Evolutionary conservation across 1,139 yeast genomes (phyloP), one percentile per base, ranked within the genome.

Genomic region (Pichia inconspicua): DNA sequence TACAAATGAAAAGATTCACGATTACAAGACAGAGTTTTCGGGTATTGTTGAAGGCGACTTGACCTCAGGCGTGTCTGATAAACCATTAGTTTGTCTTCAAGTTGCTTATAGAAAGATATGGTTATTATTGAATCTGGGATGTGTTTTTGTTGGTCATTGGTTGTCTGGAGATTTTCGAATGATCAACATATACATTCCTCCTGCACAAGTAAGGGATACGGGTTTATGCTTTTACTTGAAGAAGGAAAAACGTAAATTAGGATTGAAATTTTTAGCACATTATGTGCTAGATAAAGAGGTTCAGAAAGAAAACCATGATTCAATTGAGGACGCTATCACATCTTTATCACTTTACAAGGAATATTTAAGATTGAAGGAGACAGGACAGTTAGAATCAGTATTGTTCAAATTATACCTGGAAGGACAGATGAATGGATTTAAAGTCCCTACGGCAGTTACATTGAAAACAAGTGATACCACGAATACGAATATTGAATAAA

Each of bases 91-190:
- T 1, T 79, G 89, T 0, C 71, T 85, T 47, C 94, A 87, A 60
- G 83, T 90, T 0, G 87, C 95, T 1, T 92, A 90, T 64, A 73
- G 97, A 53, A 80, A 87, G 58, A 73, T 94, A 40, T 92, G 98
- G 97, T 68, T 92, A 25, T 70, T 94, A 48, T 70, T 92, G 49
- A 92, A 90, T 61, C 63, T 89, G 50, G 97, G 97, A 0, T 90
- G 96, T 61, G 77, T 85, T 0, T 92, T 94, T 68, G 89, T 94
- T 40, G 99, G 99, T 0, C 99, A 94, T 68, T 97, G 97, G 2
- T 72, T 94, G 51, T 74, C 77, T 45, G 89, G 88, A 57, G 99
- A 94, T 68, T 94, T 94, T 72, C 73, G 97, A 58, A 87, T 95
- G 40, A 92, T 94, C 57, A 90, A 92, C 61, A 79, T 92, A 46